Base-by-base conservation (phyloP, 1,284 basidiomycete species). In the Apiotrichum porosum region DNA sequence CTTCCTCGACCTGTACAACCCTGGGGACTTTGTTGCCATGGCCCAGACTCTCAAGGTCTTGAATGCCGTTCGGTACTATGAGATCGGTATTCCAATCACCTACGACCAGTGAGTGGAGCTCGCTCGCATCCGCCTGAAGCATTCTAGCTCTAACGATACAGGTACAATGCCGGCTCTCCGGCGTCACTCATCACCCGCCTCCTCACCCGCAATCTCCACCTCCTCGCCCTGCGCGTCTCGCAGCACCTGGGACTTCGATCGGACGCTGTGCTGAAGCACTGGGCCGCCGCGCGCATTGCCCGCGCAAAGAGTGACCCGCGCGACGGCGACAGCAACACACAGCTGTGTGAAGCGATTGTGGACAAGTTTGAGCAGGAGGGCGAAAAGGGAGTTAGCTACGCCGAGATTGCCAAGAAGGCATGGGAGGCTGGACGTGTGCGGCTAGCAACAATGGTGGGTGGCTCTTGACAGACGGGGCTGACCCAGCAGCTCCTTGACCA, bases 21-120 rank as follows among this genome's bases (percentile, higher is more conserved):
- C 93, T 0, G 84, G 83, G 1, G 85, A 91, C 63, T 93, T 95
- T 62, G 82, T 98, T 32, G 79, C 82, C 33, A 93, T 94, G 85
- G 89, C 90, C 0, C 86, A 92, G 66, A 84, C 83, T 0, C 78
- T 98, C 34, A 91, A 94, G 64, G 92, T 98, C n/a, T 77, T 98
- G 37, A 97, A 98, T 65, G 88, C 91, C 6, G 85, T 94, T 22
- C 81, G 92, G 35, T 86, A 82, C 65, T 91, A 86, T 61, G 88
- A 94, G 62, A 85, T 97, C 39, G 94, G 92, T 0, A 86, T 98
- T 39, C 93, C 94, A 0, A 79, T 97, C 32, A 93, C 91, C 2
- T 91, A 90, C 70, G 81, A 85, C 4, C 86, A 97, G 88, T 93
- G 65, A 44, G 74, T 68, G n/a, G 10, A n/a, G n/a, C n/a, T n/a